These are phyloP conservation scores for Trifolium subterraneum DNA, from an alignment of 306 rosid genomes.

Conservation along the genomic window DNA sequence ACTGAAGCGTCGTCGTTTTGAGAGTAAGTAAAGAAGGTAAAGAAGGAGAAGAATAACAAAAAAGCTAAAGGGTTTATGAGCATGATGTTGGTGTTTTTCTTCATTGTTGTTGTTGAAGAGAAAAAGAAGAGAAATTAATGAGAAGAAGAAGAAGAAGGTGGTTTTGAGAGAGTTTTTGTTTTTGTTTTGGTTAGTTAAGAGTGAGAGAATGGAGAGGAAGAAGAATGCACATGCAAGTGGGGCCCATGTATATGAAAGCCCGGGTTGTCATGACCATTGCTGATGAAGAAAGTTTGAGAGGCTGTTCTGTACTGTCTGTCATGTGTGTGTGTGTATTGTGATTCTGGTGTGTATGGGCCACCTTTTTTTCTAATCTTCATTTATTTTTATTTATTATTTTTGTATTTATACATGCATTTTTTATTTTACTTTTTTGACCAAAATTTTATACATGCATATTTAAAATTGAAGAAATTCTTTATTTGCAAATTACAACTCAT, in stretches of 20 bases:
- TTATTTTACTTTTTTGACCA: too few relatives aligned
- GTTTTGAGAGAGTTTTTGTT: neutral
- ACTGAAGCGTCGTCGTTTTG: constrained; percentile 58
- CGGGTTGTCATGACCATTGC: constrained; percentile 42
- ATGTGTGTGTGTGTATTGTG: neutral
- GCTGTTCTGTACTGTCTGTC: constrained; percentile 36
- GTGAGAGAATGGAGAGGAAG: neutral
- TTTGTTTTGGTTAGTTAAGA: neutral
- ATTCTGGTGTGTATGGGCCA: constrained; percentile 34
- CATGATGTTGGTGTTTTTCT: neutral
- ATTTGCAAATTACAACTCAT: too few relatives aligned
- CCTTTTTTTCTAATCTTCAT: constrained; percentile 3
- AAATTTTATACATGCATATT: neutral
- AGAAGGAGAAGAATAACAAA: constrained; percentile 31
- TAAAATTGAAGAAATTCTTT: too few relatives aligned
- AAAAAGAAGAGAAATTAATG: neutral
- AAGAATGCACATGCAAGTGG: constrained; percentile 56
- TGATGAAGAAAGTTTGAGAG: constrained; percentile 27
- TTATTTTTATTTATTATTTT: neutral
- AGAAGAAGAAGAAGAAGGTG: too few relatives aligned
- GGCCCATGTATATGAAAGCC: constrained; percentile 43
- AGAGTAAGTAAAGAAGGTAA: constrained; percentile 36
- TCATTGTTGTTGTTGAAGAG: neutral
- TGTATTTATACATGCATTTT: neutral
- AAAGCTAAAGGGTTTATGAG: constrained; percentile 34